Conservation (phyloP, 768 basidiomycete species). For the Punctularia strigosozonata region DNA sequence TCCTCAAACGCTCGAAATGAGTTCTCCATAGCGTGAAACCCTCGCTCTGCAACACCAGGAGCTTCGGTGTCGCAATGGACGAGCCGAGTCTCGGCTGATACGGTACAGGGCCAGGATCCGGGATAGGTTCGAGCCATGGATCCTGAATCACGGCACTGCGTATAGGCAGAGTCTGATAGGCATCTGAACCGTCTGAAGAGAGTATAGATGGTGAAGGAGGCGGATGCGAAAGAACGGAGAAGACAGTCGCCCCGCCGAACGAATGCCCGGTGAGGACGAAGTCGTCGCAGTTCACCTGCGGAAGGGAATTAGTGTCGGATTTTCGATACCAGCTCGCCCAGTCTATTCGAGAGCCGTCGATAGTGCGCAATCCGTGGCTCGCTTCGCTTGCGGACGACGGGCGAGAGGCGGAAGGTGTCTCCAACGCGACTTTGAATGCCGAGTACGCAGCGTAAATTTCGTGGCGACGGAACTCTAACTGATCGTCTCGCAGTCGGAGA, state of each 20-base stretch:
- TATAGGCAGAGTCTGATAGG: conserved; percentile 31
- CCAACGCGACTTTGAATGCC: conserved; percentile 46
- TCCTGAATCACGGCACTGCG: conserved; percentile 55
- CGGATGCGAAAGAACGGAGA: conserved; percentile 42
- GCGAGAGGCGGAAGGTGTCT: conserved; percentile 24
- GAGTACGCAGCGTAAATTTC: conserved; percentile 58
- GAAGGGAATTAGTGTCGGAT: too few species aligned
- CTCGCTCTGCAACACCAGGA: conserved; percentile 69
- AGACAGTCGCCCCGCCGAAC: conserved; percentile 43
- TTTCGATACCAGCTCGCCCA: too few species aligned
- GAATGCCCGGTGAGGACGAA: conserved; percentile 39
- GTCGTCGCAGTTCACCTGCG: too few species aligned
- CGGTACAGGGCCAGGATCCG: conserved; percentile 37
- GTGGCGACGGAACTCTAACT: conserved; percentile 54
- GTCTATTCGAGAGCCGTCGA: conserved; percentile 10
- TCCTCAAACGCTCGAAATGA: conserved; percentile 51
- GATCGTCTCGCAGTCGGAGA: conserved; percentile 48
- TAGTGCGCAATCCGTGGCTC: conserved; percentile 7
- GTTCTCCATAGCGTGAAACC: conserved; percentile 69
- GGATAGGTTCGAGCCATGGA: conserved; percentile 77
- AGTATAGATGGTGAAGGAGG: conserved; percentile 18
- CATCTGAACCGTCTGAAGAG: neutral
- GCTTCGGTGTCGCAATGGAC: conserved; percentile 5
- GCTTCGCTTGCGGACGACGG: too few species aligned
- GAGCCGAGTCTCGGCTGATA: too few species aligned